Percentiles rank a stretch among this genome's conserved stretches.
Conservation (phyloP, 176 grass and related monocot species). For the Musa schizocarpa region DNA sequence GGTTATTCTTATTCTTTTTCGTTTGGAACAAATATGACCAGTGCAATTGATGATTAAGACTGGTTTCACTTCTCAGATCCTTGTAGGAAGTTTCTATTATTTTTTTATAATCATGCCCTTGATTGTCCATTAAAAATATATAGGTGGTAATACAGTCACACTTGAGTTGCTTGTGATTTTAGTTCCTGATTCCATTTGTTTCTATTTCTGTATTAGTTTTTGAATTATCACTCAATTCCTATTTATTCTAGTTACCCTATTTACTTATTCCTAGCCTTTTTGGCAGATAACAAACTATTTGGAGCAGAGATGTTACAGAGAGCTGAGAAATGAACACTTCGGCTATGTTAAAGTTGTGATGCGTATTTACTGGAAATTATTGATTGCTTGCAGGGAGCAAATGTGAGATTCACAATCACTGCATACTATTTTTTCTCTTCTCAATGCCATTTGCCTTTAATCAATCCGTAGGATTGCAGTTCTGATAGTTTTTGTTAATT, state of each 20-base stretch:
- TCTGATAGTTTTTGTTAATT: neutral
- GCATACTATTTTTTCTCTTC: neutral
- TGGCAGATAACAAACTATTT: conserved; percentile 76
- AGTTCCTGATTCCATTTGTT: neutral
- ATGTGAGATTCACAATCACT: conserved; percentile 48
- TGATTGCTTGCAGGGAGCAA: conserved; percentile 82
- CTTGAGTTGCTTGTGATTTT: neutral
- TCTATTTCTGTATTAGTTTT: neutral
- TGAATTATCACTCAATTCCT: neutral
- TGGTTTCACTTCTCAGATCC: neutral
- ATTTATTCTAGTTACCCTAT: neutral
- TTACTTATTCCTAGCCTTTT: neutral
- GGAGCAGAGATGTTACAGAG: conserved; percentile 92
- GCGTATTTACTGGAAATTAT: conserved; percentile 80
- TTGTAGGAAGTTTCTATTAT: neutral
- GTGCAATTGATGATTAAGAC: neutral
- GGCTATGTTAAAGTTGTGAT: conserved; percentile 79
- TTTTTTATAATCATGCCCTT: neutral
- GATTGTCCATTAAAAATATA: neutral
- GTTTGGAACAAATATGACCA: neutral
- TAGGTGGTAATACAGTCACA: neutral
- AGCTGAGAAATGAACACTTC: conserved; percentile 75
- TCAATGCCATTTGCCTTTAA: neutral
- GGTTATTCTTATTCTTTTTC: neutral
- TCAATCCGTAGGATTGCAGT: neutral